phyloP scores from a whole-genome alignment of 345 rosid species.

The Citrus cavaleriei region DNA sequence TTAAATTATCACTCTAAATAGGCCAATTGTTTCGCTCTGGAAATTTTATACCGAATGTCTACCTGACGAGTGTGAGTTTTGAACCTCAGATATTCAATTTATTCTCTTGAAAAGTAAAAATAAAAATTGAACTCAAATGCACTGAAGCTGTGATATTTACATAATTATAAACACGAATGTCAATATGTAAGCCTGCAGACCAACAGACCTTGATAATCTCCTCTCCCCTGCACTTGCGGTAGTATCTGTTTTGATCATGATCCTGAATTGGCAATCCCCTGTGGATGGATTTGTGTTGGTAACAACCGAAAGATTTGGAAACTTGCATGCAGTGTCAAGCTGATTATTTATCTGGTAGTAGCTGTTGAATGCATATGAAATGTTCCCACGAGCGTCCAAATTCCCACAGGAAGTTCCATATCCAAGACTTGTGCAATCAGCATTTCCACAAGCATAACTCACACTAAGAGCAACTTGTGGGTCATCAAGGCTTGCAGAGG shows the following conservation, averaged over 20 bases:
- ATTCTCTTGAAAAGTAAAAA: neutral
- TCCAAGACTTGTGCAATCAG: slow-evolving; percentile 69
- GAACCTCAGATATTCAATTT: neutral
- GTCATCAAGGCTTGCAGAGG: slow-evolving; percentile 43
- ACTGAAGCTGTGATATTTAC: slow-evolving; percentile 24
- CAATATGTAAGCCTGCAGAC: slow-evolving; percentile 7
- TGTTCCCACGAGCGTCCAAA: slow-evolving; percentile 40
- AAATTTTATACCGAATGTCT: neutral
- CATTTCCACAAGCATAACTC: slow-evolving; percentile 59
- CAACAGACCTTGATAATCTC: slow-evolving; percentile 6
- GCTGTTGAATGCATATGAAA: slow-evolving; percentile 65
- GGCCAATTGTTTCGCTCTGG: neutral
- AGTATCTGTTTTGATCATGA: slow-evolving; percentile 39
- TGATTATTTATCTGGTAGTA: slow-evolving; percentile 59
- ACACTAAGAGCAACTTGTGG: slow-evolving; percentile 50
- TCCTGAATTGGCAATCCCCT: slow-evolving; percentile 50
- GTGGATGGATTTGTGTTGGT: slow-evolving; percentile 42
- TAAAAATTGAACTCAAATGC: slow-evolving; percentile 6
- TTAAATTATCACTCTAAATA: neutral
- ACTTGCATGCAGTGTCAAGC: slow-evolving; percentile 53
- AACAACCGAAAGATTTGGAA: slow-evolving; percentile 45
- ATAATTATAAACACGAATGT: slow-evolving; percentile 22
- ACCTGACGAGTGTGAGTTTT: neutral
- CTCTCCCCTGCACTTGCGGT: neutral
- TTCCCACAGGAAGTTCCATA: slow-evolving; percentile 53